Base-by-base conservation (phyloP, 75 land plant species). In the Larix kaempferi region DNA sequence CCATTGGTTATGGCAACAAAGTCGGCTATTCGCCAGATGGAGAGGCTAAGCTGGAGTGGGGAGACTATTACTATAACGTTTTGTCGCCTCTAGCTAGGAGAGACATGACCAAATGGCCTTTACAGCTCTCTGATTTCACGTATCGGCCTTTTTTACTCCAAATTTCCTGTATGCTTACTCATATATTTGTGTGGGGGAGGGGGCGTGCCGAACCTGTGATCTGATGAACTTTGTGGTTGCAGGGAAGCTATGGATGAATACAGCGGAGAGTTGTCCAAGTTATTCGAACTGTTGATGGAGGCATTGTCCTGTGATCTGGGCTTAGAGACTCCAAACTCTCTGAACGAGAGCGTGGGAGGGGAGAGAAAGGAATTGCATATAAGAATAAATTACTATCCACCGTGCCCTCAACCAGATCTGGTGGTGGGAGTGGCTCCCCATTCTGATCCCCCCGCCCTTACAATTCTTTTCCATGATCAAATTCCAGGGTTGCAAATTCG, bases 281-380 rank as follows among this genome's bases (percentile, higher is more conserved):
- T 64, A 17, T 27, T 33, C 17, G 17, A 64, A 15, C 15, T 64
- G 1, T 1, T 64, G 39, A 33, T 33, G 67, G 5, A 64, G 67
- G 37, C 56, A 25, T 61, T 84, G 15, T 78, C 77, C 7, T 73
- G 75, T 67, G 73, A 79, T 16, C 76, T 85, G 63, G 86, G 84
- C 56, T 65, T 85, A 25, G 55, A 37, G 26, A 14, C 75, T 14
- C 23, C 26, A 44, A 72, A 41, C 26, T 13, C 83, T 17, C 80
- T 72, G 52, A 74, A 82, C 19, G 77, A 78, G 26, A 52, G 71
- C 60, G 84, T 80, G 29, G 85, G 78, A 56, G 85, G 80, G 33
- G 56, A 73, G 4, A 12, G 5, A 11, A 54, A 41, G 27, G 57
- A 54, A n/a, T 21, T 73, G 0, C 57, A 44, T 2, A 1, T 73